phyloP scores from a whole-genome alignment of 2,329 filamentous ascomycete genomes.

The Fusarium lateritium region DNA sequence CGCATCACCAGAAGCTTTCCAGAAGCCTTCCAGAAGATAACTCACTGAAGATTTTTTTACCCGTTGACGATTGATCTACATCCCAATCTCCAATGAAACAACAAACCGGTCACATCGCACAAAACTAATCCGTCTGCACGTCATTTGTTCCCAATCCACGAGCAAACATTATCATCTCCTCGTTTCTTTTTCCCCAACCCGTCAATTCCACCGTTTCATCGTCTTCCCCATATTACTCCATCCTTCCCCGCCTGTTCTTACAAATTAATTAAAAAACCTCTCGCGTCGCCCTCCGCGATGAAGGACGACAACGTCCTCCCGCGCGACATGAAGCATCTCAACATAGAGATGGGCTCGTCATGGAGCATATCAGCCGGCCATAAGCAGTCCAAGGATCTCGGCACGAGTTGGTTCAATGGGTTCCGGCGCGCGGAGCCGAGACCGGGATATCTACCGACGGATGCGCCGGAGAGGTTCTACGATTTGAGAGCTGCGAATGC shows the following conservation, averaged over 20 bases:
- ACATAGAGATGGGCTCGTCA: constrained; percentile 19
- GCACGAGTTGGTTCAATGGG: constrained; percentile 34
- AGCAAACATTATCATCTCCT: not conserved
- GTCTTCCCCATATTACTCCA: not conserved
- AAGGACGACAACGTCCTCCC: constrained; percentile 40
- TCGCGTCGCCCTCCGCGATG: constrained; percentile 11
- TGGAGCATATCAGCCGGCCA: constrained; percentile 29
- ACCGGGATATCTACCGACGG: constrained; percentile 35
- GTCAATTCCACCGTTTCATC: not conserved
- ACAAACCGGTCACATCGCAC: not conserved
- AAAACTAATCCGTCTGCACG: constrained; percentile 9
- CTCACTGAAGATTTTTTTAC: constrained; percentile 2
- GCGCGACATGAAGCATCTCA: constrained; percentile 37
- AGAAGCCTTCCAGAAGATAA: constrained; percentile 30
- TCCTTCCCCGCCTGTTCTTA: not conserved
- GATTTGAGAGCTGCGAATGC: constrained; percentile 73
- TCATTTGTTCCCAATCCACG: constrained; percentile 4
- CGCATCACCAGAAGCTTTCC: constrained; percentile 22
- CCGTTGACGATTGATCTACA: constrained; percentile 24
- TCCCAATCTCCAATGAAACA: not conserved
- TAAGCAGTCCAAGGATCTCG: constrained; percentile 1
- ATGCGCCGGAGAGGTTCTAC: constrained; percentile 62
- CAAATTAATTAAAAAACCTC: not conserved
- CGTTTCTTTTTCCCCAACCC: not conserved
- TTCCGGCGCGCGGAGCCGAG: constrained; percentile 42